phyloP scores from a whole-genome alignment of 176 grass and related monocot genomes.

The Dactylis glomerata region DNA sequence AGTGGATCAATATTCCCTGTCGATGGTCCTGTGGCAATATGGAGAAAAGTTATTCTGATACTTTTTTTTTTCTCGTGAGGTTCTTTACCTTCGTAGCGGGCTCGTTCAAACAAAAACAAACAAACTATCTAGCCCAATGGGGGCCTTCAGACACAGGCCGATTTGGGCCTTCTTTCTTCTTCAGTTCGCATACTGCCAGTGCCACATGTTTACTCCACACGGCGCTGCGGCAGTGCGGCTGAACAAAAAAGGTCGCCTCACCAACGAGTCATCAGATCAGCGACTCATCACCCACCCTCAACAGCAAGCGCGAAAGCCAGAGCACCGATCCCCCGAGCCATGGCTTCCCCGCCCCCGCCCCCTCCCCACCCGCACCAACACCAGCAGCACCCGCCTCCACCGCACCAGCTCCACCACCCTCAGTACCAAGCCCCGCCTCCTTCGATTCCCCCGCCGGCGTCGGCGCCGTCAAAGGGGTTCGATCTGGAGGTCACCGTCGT shows the following conservation, averaged over 20 bases:
- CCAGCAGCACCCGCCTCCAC: slow-evolving; percentile 30
- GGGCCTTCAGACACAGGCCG: neutral
- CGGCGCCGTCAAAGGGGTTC: slow-evolving; percentile 33
- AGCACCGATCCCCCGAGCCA: slow-evolving; percentile 25
- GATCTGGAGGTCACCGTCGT: slow-evolving; percentile 82
- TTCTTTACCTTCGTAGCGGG: neutral
- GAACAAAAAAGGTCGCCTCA: neutral
- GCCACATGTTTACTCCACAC: too few species aligned
- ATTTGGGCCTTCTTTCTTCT: neutral
- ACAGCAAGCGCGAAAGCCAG: neutral
- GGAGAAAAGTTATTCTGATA: neutral
- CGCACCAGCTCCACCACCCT: slow-evolving; percentile 27
- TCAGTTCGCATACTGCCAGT: neutral
- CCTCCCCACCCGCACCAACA: slow-evolving; percentile 28
- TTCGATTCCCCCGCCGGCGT: slow-evolving; percentile 21
- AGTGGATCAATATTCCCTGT: neutral
- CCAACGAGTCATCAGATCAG: neutral
- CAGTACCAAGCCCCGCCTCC: slow-evolving; percentile 41
- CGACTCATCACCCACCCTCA: slow-evolving; percentile 6
- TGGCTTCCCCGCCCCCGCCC: slow-evolving; percentile 49
- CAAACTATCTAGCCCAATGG: neutral
- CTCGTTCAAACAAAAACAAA: neutral
- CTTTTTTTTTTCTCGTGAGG: neutral
- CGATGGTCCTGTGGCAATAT: neutral
- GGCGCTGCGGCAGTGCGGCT: too few species aligned